Percentiles rank a stretch among this genome's conserved stretches.
Evolutionary conservation across 2,329 filamentous ascomycete species (phyloP).

Genomic region (Colletotrichum sp.): DNA sequence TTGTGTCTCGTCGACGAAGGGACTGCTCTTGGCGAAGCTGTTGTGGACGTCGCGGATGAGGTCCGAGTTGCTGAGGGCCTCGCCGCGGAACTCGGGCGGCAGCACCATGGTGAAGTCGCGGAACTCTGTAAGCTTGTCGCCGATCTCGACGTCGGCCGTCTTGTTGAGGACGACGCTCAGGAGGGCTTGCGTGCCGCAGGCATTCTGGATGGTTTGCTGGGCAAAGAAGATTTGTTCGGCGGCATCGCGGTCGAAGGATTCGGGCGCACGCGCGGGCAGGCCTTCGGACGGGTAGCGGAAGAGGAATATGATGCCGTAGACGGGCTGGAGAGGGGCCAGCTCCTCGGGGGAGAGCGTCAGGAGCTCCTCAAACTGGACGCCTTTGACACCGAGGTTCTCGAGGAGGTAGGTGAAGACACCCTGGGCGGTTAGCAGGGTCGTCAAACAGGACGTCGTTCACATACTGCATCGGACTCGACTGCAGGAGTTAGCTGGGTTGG

Average conservation of each 20-base stretch:
- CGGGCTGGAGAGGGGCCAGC: conserved; percentile 72
- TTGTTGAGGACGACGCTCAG: conserved; percentile 92
- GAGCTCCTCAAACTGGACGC: conserved; percentile 97
- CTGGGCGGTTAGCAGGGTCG: conserved; percentile 39
- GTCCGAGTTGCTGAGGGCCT: conserved; percentile 66
- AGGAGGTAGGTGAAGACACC: conserved; percentile 98
- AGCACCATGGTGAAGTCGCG: conserved; percentile 88
- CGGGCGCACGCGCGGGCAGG: conserved; percentile 18
- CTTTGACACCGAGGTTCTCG: conserved; percentile 86
- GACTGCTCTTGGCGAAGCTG: conserved; percentile 84
- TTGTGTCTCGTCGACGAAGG: conserved; percentile 91
- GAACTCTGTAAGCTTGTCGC: conserved; percentile 73
- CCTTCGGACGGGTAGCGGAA: conserved; percentile 95
- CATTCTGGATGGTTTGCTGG: conserved; percentile 96
- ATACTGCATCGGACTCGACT: conserved; percentile 94
- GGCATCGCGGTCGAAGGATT: conserved; percentile 74
- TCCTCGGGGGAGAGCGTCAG: conserved; percentile 82
- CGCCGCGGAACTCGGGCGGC: conserved; percentile 72
- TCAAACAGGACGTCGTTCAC: conserved; percentile 25
- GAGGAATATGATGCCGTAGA: conserved; percentile 98
- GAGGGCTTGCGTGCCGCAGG: conserved; percentile 94
- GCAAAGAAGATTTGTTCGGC: conserved; percentile 89
- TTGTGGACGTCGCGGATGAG: conserved; percentile 84
- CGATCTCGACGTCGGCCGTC: conserved; percentile 71
- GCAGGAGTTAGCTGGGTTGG: conserved; percentile 6